Conservation (phyloP, 257 asterid genomes). For the Solanum stenotomum region DNA sequence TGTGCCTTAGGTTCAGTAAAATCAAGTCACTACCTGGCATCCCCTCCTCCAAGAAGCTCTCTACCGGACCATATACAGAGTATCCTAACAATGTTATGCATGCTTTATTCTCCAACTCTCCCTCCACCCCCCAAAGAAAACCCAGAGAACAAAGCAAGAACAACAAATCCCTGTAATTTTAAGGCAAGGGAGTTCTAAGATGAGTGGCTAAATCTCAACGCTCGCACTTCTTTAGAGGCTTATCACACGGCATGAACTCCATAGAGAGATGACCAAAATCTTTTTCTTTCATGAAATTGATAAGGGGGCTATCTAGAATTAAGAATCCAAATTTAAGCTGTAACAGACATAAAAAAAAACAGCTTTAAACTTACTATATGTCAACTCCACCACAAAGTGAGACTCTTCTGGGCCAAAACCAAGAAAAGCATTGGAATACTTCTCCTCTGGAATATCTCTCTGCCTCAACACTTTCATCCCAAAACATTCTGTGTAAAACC, state of each 20-base stretch:
- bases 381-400: constrained; percentile 81
- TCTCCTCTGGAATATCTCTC: constrained; percentile 86
- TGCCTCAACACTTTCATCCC: constrained; percentile 94
- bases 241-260: background rate
- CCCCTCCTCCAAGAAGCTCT: background rate
- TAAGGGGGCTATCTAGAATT: background rate
- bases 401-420: constrained; percentile 98
- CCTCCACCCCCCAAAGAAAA: background rate
- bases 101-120: background rate
- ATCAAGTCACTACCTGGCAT: background rate
- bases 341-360: background rate
- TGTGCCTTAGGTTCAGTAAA: background rate
- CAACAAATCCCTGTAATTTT: background rate
- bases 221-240: background rate
- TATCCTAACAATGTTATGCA: background rate
- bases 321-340: background rate
- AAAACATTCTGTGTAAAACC: constrained; percentile 89
- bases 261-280: background rate
- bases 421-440: constrained; percentile 92
- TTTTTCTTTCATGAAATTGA: background rate
- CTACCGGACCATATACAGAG: background rate
- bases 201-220: background rate
- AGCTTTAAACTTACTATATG: constrained; percentile 63
- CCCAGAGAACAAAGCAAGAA: background rate
- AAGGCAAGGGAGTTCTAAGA: background rate